phyloP scores from a whole-genome alignment of 371 early-diverging fungal species.

The Saksenaea vasiformis region DNA sequence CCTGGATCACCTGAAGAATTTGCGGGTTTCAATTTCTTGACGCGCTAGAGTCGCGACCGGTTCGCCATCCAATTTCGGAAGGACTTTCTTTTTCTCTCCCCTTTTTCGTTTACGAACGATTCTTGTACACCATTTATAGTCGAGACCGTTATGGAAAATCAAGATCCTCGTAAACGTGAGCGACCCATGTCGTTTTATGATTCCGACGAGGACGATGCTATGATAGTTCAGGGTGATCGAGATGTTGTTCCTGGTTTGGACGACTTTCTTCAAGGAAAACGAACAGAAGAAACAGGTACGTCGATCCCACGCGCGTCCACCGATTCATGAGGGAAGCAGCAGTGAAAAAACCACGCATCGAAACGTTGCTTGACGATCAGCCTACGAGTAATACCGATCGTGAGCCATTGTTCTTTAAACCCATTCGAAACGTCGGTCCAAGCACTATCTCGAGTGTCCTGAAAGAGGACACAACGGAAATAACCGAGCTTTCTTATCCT shows the following conservation, averaged over 20 bases:
- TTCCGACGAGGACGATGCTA: neutral
- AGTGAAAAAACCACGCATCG: neutral
- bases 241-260: neutral
- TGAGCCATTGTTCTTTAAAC: neutral
- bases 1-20: too few species aligned
- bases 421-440: neutral
- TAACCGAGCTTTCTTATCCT: neutral
- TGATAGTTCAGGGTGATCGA: neutral
- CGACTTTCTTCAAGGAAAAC: neutral
- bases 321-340: neutral
- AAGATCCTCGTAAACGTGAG: neutral
- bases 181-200: slow-evolving; percentile 3
- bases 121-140: too few species aligned
- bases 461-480: neutral
- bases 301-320: neutral
- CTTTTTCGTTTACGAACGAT: too few species aligned
- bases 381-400: neutral
- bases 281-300: neutral
- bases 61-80: too few species aligned
- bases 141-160: neutral
- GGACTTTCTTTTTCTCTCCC: too few species aligned
- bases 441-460: neutral
- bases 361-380: neutral
- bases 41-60: too few species aligned
- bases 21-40: too few species aligned